These are phyloP conservation scores for Penium margaritaceum DNA, from an alignment of 139 green algal genomes.

Conservation along the genomic window DNA sequence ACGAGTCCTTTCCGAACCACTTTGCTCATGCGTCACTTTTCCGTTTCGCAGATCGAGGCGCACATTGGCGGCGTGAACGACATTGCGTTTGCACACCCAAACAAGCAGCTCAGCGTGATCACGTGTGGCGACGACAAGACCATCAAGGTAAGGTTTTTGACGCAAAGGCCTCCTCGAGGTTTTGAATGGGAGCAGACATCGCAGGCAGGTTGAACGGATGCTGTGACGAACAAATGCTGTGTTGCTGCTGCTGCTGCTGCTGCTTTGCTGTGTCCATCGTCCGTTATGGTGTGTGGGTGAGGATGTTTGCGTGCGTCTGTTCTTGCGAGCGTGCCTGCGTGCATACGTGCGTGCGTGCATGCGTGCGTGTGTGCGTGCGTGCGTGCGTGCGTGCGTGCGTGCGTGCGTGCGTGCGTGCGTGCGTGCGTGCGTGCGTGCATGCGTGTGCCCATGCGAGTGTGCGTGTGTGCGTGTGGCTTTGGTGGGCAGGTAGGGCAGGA, in stretches of 20 bases:
- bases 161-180: too few relatives aligned
- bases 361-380: background rate
- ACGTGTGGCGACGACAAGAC: conserved; percentile 50
- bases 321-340: background rate
- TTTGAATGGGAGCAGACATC: background rate
- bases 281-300: background rate
- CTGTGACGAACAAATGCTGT: too few relatives aligned
- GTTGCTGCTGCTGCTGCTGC: background rate
- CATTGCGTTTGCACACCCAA: conserved; percentile 42
- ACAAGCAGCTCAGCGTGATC: conserved; percentile 45
- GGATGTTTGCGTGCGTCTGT: background rate
- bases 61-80: conserved; percentile 46
- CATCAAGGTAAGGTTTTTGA: conserved; percentile 34
- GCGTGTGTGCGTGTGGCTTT: too few relatives aligned
- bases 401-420: background rate
- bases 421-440: background rate
- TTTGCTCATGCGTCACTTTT: too few relatives aligned
- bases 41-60: conserved; percentile 43
- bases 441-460: background rate
- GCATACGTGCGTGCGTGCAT: background rate
- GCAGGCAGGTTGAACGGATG: too few relatives aligned
- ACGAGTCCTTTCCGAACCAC: too few relatives aligned
- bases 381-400: too few relatives aligned
- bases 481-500: too few relatives aligned
- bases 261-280: background rate